Base-by-base conservation (phyloP, 164 flowering plant species). In the Paratinospora sagittata region DNA sequence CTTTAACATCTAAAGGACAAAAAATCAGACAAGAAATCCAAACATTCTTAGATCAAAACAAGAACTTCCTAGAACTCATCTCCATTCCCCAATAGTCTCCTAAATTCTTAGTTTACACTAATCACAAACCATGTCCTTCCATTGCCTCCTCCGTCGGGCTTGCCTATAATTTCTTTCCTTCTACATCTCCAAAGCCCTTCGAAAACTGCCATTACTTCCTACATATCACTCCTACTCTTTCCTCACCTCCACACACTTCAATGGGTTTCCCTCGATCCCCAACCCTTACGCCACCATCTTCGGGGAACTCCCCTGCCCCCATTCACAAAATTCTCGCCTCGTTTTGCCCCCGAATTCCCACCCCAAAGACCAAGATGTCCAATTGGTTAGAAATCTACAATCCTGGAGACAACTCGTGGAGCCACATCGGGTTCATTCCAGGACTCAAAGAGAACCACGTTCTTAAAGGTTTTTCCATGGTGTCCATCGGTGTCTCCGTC, bases 381-480 rank as follows among this genome's bases (percentile, higher is more conserved):
- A 87, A 79, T 41, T 82, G 83, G 83, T 75, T 89, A 8, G 86
- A 77, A 16, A 76, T 76, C 45, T 89, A 82, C 73, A 52, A 81
- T 24, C 89, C 88, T 0, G 69, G 79, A 0, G 78, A 39, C 66
- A 87, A 87, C 58, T 27, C 83, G 0, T 85, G 88, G 90, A 74
- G 19, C 6, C 49, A 72, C 0, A 71, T 81, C 8, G 81, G 78
- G 21, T 26, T 74, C 6, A 78, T 87, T 21, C 88, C 90, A 0
- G 82, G 73, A 13, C 70, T 85, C 0, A 0, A 17, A 0, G 81
- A 82, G 3, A 71, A 82, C 70, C 85, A 82, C 24, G 79, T 81
- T 8, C 68, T 87, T 27, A 87, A 85, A 57, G 88, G 78, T 36
- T 87, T 86, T 45, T 68, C 86, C 17, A 85, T 87, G 90, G 88